Percentiles rank a stretch among this genome's conserved stretches.
These are phyloP conservation scores for Sedum album DNA, from an alignment of 164 flowering plant genomes.

Conservation along the genomic window DNA sequence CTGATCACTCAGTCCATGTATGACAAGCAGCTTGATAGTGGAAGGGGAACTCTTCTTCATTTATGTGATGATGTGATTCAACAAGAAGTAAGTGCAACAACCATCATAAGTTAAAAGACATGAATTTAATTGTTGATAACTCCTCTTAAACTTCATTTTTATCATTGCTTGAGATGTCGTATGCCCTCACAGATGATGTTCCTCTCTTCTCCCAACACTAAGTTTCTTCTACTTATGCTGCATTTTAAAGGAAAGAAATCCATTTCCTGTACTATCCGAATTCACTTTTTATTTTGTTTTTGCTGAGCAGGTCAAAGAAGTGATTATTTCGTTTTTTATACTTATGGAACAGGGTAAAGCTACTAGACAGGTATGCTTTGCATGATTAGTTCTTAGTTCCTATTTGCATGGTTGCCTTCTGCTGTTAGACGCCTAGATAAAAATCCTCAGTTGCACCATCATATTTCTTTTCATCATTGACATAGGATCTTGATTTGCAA, in stretches of 20 bases:
- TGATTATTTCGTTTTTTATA: slow-evolving; percentile 56
- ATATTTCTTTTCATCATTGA: slow-evolving; percentile 12
- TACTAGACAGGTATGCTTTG: slow-evolving; percentile 31
- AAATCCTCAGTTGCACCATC: neutral
- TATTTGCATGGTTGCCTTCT: neutral
- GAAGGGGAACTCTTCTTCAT: slow-evolving; percentile 94
- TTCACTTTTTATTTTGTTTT: neutral
- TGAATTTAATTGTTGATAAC: neutral
- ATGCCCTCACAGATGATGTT: neutral
- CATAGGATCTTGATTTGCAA: slow-evolving; percentile 50
- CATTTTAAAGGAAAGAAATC: neutral
- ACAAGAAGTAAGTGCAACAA: slow-evolving; percentile 64
- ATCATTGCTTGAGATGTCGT: neutral
- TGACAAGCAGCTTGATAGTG: slow-evolving; percentile 95
- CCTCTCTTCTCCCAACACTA: neutral
- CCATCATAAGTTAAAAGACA: neutral
- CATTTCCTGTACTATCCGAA: neutral
- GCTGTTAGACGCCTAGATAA: neutral
- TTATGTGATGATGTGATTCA: slow-evolving; percentile 97
- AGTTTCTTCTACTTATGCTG: neutral
- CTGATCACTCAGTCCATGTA: slow-evolving; percentile 91
- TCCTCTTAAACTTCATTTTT: neutral
- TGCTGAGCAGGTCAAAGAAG: slow-evolving; percentile 63
- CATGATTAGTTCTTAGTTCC: neutral
- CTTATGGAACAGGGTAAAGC: slow-evolving; percentile 81